A percentile compares a stretch with the other conserved stretches of the same genome.
These are phyloP conservation scores for Bruguiera sexangula DNA, from an alignment of 345 rosid species.

Conservation along the genomic window DNA sequence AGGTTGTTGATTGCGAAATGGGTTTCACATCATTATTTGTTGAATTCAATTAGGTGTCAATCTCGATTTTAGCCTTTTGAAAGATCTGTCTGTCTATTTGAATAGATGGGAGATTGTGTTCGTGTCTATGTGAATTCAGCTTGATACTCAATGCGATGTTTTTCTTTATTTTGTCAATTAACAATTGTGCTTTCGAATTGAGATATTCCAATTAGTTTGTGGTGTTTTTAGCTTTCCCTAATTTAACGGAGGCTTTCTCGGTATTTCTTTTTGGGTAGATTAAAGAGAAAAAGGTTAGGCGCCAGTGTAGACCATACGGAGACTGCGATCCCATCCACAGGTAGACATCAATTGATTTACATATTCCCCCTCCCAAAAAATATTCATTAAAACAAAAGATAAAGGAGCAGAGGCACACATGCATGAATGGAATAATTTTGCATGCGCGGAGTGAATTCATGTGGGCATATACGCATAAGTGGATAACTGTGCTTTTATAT, in stretches of 20 bases:
- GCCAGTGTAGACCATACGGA: slow-evolving; percentile 44
- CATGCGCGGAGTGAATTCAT: neutral
- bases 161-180: neutral
- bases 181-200: no score
- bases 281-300: slow-evolving; percentile 56
- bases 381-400: no score
- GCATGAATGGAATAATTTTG: neutral
- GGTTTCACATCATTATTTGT: no score
- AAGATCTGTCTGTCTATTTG: no score
- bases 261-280: slow-evolving; percentile 34
- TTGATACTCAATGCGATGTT: no score
- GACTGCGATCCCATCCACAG: slow-evolving; percentile 25
- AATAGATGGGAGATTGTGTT: no score
- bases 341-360: slow-evolving; percentile 16
- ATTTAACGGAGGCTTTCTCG: neutral
- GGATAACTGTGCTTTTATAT: neutral
- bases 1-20: no score
- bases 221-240: neutral
- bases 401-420: neutral
- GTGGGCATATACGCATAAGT: neutral
- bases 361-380: no score
- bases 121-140: no score
- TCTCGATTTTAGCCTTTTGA: no score
- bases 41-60: no score
- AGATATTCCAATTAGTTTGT: neutral